phyloP scores from a whole-genome alignment of 495 filamentous ascomycete species.

The Xylaria cubensis region DNA sequence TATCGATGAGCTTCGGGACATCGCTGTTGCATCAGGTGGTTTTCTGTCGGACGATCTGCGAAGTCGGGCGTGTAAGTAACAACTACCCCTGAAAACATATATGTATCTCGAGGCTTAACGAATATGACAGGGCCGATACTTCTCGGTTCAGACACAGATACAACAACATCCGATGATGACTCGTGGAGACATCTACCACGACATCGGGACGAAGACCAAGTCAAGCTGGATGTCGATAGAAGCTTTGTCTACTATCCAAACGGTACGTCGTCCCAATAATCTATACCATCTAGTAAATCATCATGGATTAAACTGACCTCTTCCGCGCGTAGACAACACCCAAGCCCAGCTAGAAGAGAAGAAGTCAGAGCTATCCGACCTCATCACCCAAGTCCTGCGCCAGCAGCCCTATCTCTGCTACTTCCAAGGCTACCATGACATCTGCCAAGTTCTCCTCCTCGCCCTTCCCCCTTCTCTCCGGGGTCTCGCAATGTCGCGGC shows the following conservation, averaged over 20 bases:
- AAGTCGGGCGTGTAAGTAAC: slow-evolving; percentile 76
- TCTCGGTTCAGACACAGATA: slow-evolving; percentile 60
- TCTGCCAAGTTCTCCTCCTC: slow-evolving; percentile 93
- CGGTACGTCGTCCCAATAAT: slow-evolving; percentile 57
- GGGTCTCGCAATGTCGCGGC: slow-evolving; percentile 67
- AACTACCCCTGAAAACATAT: not conserved
- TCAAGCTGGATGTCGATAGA: slow-evolving; percentile 88
- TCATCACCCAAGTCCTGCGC: slow-evolving; percentile 80
- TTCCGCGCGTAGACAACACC: slow-evolving; percentile 44
- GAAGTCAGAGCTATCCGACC: slow-evolving; percentile 72
- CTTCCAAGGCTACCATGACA: slow-evolving; percentile 99
- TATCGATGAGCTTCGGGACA: slow-evolving; percentile 63
- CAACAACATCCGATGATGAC: slow-evolving; percentile 33
- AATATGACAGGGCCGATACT: slow-evolving; percentile 74
- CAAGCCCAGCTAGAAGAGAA: slow-evolving; percentile 67
- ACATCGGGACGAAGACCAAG: slow-evolving; percentile 87
- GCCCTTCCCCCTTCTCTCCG: slow-evolving; percentile 66
- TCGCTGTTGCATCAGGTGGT: slow-evolving; percentile 77
- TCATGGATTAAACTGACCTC: slow-evolving; percentile 28
- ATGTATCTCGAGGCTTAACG: not conserved
- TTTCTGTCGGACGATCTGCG: slow-evolving; percentile 83
- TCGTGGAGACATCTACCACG: slow-evolving; percentile 63
- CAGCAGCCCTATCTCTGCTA: slow-evolving; percentile 87
- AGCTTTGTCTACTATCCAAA: slow-evolving; percentile 97
- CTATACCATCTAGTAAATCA: slow-evolving; percentile 23